phyloP scores from a whole-genome alignment of 139 green algal species.

The Diplosphaera chodatii region DNA sequence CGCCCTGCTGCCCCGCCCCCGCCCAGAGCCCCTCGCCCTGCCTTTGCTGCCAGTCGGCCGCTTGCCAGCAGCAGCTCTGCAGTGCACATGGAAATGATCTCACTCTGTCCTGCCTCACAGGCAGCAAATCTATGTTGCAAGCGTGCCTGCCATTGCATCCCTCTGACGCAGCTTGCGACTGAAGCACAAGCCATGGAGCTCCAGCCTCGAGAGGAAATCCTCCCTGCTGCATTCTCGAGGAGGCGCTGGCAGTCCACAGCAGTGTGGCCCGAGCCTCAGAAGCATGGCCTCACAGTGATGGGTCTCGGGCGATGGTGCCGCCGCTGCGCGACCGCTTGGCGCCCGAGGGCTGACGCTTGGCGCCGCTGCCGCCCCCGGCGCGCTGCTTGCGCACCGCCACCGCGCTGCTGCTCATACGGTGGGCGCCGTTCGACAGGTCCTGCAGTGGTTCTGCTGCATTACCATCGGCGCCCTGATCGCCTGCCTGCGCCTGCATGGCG shows the following conservation, averaged over 20 bases:
- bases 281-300: not conserved
- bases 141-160: no score
- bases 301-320: not conserved
- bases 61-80: not conserved
- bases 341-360: no score
- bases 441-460: not conserved
- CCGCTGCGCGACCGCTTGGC: not conserved
- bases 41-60: not conserved
- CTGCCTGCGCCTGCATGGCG: not conserved
- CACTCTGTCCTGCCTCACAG: no score
- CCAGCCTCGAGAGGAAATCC: no score
- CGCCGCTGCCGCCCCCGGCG: not conserved
- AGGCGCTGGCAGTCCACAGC: no score
- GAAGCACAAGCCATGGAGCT: no score
- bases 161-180: no score
- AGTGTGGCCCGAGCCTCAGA: no score
- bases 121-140: no score
- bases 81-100: no score
- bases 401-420: constrained; percentile 5
- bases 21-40: constrained; percentile 5
- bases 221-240: no score
- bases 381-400: not conserved
- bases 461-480: not conserved
- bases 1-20: constrained; percentile 19
- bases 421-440: not conserved